phyloP scores from a whole-genome alignment of 2,329 filamentous ascomycete genomes.

The Penicillium crustosum region DNA sequence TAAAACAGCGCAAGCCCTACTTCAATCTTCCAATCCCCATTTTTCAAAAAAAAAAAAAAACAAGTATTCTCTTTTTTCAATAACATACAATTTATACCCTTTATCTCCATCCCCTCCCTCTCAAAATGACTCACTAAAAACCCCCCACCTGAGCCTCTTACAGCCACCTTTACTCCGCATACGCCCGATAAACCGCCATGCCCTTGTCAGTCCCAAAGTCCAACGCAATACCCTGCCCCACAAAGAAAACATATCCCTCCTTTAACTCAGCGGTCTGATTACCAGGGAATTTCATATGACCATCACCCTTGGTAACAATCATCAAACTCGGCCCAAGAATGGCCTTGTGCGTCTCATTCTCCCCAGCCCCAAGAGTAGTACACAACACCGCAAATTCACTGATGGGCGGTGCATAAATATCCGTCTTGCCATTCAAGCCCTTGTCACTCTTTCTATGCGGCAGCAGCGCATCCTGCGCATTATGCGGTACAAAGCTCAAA shows the following conservation, averaged over 20 bases:
- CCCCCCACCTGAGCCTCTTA: neutral
- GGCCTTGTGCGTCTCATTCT: conserved; percentile 58
- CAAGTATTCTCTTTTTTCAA: neutral
- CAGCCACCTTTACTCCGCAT: conserved; percentile 31
- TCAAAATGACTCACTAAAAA: neutral
- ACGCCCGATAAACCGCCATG: conserved; percentile 52
- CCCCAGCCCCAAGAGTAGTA: conserved; percentile 56
- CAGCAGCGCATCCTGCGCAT: conserved; percentile 57
- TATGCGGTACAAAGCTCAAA: conserved; percentile 65
- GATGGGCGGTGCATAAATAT: conserved; percentile 65
- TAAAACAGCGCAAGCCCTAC: neutral
- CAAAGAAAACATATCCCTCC: conserved; percentile 65
- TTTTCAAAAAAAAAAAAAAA: conserved; percentile 27
- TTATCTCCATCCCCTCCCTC: neutral
- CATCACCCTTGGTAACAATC: conserved; percentile 61
- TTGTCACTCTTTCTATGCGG: conserved; percentile 50
- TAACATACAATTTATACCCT: neutral
- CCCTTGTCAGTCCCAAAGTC: conserved; percentile 47
- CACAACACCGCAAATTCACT: conserved; percentile 70
- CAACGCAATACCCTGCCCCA: conserved; percentile 58
- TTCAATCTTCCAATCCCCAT: neutral
- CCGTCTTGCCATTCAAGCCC: conserved; percentile 60
- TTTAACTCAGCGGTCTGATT: conserved; percentile 53
- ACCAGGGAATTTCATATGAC: conserved; percentile 56
- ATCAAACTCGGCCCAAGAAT: conserved; percentile 63